A percentile compares a stretch with the other conserved stretches of the same genome.
These are phyloP conservation scores for Epichloe uncinata DNA, from an alignment of 2,329 filamentous ascomycete genomes.

Conservation along the genomic window DNA sequence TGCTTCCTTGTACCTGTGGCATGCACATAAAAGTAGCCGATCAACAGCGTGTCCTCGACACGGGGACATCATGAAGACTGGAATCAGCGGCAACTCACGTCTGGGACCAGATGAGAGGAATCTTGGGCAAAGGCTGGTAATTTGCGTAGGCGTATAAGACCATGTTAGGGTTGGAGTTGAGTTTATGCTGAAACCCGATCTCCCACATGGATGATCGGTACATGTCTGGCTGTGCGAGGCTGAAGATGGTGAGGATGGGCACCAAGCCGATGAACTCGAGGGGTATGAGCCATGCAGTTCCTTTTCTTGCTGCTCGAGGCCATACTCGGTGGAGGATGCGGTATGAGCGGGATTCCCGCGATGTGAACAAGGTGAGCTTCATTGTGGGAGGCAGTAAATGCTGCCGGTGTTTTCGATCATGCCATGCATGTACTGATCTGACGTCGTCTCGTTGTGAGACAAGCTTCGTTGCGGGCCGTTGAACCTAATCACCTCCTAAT, in stretches of 20 bases:
- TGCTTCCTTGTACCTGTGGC: background rate
- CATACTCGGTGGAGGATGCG: conserved; percentile 45
- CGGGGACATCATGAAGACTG: background rate
- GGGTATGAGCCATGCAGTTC: conserved; percentile 49
- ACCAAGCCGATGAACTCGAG: conserved; percentile 54
- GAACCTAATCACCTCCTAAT: background rate
- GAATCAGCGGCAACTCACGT: conserved; percentile 38
- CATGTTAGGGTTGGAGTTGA: conserved; percentile 60
- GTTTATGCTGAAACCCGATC: conserved; percentile 55
- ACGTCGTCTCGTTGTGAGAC: background rate
- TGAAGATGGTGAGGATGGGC: conserved; percentile 54
- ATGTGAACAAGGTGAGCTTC: background rate
- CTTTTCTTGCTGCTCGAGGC: conserved; percentile 36
- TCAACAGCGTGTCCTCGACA: background rate
- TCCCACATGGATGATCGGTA: conserved; percentile 62
- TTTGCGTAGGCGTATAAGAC: conserved; percentile 64
- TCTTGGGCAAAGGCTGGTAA: conserved; percentile 44
- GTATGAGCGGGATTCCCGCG: conserved; percentile 22
- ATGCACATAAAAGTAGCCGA: background rate
- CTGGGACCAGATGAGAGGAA: conserved; percentile 60
- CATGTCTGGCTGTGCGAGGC: conserved; percentile 57
- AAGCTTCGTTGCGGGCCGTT: background rate
- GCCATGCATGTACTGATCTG: background rate
- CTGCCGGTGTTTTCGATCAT: background rate
- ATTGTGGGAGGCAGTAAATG: background rate